Evolutionary conservation across 2,329 filamentous ascomycete species (phyloP).

Genomic region (Trichothecium roseum): DNA sequence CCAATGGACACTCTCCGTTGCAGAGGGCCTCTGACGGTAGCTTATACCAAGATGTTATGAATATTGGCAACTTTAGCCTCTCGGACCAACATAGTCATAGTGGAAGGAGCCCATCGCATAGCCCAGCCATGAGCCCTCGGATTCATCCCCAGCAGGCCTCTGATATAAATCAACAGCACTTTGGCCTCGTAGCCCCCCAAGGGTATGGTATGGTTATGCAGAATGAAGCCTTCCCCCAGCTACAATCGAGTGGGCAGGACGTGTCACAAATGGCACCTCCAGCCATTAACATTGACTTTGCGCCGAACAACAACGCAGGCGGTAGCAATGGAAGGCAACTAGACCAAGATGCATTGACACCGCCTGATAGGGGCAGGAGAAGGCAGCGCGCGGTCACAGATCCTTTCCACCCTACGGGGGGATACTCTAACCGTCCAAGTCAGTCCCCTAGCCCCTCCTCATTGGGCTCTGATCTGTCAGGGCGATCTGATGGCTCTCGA

Average conservation of each 20-base stretch:
- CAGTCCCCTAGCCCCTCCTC: conserved; percentile 36
- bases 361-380: conserved; percentile 57
- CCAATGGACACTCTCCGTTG: conserved; percentile 68
- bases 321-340: conserved; percentile 45
- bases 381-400: conserved; percentile 48
- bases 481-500: conserved; percentile 37
- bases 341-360: conserved; percentile 71
- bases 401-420: conserved; percentile 41
- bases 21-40: conserved; percentile 61
- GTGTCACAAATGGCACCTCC: conserved; percentile 79
- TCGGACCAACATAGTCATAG: conserved; percentile 57
- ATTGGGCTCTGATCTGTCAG: conserved; percentile 31
- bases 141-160: conserved; percentile 47
- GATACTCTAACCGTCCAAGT: conserved; percentile 27
- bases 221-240: conserved; percentile 41
- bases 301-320: conserved; percentile 49
- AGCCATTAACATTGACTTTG: conserved; percentile 89
- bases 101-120: conserved; percentile 72
- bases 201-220: conserved; percentile 22
- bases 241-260: conserved; percentile 41
- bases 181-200: conserved; percentile 30
- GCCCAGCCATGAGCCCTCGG: conserved; percentile 54
- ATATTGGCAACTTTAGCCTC: conserved; percentile 71
- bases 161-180: conserved; percentile 39
- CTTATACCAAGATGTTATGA: conserved; percentile 68